phyloP scores from a whole-genome alignment of 495 filamentous ascomycete species.

The Symbiotaphrina buchneri region DNA sequence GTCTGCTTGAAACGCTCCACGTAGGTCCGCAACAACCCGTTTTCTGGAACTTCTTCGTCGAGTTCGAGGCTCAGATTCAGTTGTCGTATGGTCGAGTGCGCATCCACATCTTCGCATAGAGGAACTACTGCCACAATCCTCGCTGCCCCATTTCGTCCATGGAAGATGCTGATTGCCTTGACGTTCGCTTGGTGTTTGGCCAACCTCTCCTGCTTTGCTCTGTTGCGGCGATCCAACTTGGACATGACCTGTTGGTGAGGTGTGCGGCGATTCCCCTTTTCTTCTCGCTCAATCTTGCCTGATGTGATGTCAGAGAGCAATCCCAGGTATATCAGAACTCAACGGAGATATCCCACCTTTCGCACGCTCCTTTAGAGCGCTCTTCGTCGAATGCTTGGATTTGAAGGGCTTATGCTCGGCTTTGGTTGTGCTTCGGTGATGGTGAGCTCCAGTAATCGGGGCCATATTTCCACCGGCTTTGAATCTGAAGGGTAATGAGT shows the following conservation, averaged over 20 bases:
- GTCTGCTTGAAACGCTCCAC: conserved; percentile 88
- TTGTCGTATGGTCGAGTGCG: conserved; percentile 35
- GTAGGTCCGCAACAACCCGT: conserved; percentile 34
- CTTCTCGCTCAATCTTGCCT: conserved; percentile 36
- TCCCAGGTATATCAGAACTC: neutral
- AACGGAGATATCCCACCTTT: conserved; percentile 36
- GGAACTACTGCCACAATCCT: conserved; percentile 84
- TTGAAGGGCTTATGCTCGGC: conserved; percentile 72
- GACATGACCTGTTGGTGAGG: conserved; percentile 93
- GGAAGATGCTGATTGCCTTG: conserved; percentile 55
- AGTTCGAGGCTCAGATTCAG: conserved; percentile 65
- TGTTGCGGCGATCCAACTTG: conserved; percentile 83
- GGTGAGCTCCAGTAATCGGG: conserved; percentile 36
- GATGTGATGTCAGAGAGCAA: conserved; percentile 1
- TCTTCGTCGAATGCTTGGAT: conserved; percentile 71
- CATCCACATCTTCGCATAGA: conserved; percentile 47
- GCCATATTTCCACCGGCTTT: conserved; percentile 57
- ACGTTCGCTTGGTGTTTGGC: conserved; percentile 61
- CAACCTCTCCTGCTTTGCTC: conserved; percentile 66
- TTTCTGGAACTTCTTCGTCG: conserved; percentile 33
- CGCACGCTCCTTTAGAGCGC: conserved; percentile 50
- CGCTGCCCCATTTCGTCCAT: conserved; percentile 65
- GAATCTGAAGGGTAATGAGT: conserved; percentile 67
- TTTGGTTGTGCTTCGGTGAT: conserved; percentile 85
- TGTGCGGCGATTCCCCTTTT: conserved; percentile 52